phyloP scores from a whole-genome alignment of 306 rosid genomes.

The Psophocarpus tetragonolobus region DNA sequence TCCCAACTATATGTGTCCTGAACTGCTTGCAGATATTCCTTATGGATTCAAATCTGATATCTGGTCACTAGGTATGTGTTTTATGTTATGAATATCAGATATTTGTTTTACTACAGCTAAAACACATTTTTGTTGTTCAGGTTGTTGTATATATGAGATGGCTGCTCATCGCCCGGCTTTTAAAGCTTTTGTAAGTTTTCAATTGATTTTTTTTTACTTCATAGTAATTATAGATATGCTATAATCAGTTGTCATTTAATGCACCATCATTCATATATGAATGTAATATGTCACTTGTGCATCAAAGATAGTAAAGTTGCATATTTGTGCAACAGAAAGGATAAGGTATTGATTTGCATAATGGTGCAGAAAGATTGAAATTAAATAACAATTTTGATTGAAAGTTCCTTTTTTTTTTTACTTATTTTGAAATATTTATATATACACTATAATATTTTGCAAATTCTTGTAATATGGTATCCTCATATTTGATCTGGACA shows the following conservation, averaged over 20 bases:
- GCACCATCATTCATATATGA: neutral
- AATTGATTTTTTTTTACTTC: conserved; percentile 33
- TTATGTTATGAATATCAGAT: conserved; percentile 15
- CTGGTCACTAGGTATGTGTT: conserved; percentile 82
- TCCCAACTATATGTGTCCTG: conserved; percentile 99
- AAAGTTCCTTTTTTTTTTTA: conserved; percentile 28
- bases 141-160: conserved; percentile 97
- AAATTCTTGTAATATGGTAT: conserved; percentile 1
- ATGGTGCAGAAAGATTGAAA: neutral
- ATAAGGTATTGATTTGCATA: neutral
- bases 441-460: neutral
- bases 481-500: conserved; percentile 7
- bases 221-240: neutral
- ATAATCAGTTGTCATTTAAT: neutral
- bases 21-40: conserved; percentile 94
- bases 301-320: conserved; percentile 9
- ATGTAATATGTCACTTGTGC: conserved; percentile 3
- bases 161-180: conserved; percentile 95
- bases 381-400: neutral
- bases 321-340: neutral
- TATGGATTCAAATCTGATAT: conserved; percentile 98
- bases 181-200: conserved; percentile 90
- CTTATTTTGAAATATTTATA: neutral
- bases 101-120: conserved; percentile 36
- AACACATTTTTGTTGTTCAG: conserved; percentile 48